Base-by-base conservation (phyloP, 1,284 basidiomycete genomes). In the Ceratobasidium papillatum region DNA sequence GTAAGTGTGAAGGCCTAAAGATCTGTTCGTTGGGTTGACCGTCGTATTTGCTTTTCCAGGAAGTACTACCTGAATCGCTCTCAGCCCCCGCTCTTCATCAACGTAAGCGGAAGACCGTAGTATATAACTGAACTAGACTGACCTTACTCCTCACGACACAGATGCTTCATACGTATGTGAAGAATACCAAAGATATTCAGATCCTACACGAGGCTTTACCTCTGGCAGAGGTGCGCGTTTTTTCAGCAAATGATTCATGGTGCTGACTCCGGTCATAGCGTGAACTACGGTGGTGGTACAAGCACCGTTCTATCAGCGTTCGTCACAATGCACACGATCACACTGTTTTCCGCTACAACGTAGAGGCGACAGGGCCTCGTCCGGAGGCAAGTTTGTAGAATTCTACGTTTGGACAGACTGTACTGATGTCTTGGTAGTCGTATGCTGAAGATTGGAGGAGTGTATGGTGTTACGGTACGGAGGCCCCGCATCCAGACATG, bases 61-160 rank as follows among this genome's bases (percentile, higher is more conserved):
- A 90, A 90, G 65, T 94, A 94, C 78, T 93, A 97, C 82, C 82
- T 97, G 77, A 88, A 96, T 80, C 89, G 95, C 63, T 96, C 94
- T 30, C 95, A 98, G 81, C 95, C 95, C 9, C 95, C 95, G 2
- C 80, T 96, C 36, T 95, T 95, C 82, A 88, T 91, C 52, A 90
- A 91, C 79, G 92, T 92, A 76, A 76, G 87, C 80, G 3, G 17
- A 22, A n/a, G n/a, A n/a, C 7, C 25, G 22, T 4, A 27, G 22
- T 56, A 30, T 1, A 32, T n/a, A 19, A n/a, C 47, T 7, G 11
- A 19, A 4, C 51, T 59, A 2, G 74, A 45, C 74, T 43, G 22
- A 68, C 25, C 17, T 8, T 64, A 22, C 58, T 7, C 22, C 43
- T 3, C n/a, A n/a, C 12, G 5, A 36, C 32, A 12, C 74, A 91